Evolutionary conservation across 23 red algal species (phyloP), one percentile per base, ranked within the genome.

Genomic region (Agarophyton chilense): DNA sequence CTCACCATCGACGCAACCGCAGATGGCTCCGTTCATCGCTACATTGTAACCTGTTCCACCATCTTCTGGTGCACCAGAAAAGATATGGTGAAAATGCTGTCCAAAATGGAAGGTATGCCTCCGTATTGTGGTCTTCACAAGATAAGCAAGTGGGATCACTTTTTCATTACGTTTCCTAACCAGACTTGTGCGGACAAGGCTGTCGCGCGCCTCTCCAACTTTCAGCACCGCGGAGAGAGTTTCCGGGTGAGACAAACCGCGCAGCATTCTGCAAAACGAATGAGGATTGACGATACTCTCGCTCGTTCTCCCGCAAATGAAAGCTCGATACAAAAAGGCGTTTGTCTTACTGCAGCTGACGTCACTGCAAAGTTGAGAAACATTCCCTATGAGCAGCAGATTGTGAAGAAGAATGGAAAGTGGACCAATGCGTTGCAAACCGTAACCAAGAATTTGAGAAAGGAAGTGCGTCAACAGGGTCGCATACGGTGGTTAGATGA

Each of bases 351-450:
- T 21, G 85, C 86, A 8, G 94, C 94, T 22, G 65, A 83, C 14
- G 94, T 96, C 38, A 91, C 86, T 9, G 94, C 94, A 25, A 89
- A 89, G n/a, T 91, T 77, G 81, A 36, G 94, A 53, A 33, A 90
- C 34, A 10, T 81, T 24, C 26, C 74, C n/a, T 96, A 96, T 73
- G 60, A 83, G 18, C 31, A 87, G 28, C 94, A 96, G 33, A 64
- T 96, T 22, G 65, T 49, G 40, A 38, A 64, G 19, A 96, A 96
- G 53, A 84, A n/a, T 54, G 29, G 29, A 0, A 88, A 84, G 26
- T 79, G 81, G 56, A 61, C 76, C 34, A 74, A 81, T 68, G 86
- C 89, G n/a, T 68, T 96, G 28, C 47, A 72, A 46, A 60, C 43
- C 25, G 86, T 96, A 17, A 96, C 94, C 21, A 77, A 79, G 53